Conservation (phyloP, 2,329 filamentous ascomycete genomes). For the Canariomyces notabilis region DNA sequence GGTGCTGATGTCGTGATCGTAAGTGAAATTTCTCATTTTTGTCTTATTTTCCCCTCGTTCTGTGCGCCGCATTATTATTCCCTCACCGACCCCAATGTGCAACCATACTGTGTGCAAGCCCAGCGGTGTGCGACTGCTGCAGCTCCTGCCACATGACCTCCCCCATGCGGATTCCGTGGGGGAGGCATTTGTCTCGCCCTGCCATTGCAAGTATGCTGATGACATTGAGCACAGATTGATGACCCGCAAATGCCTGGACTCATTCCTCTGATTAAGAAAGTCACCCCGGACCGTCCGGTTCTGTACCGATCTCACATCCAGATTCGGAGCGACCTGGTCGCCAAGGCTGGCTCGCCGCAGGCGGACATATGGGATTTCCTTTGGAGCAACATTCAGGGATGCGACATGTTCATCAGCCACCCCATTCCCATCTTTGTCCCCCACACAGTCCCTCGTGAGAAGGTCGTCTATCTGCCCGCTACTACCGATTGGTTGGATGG, state of each 20-base stretch:
- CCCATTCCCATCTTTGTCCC: constrained; percentile 74
- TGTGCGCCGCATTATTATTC: constrained; percentile 7
- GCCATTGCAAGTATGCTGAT: constrained; percentile 17
- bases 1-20: constrained; percentile 71
- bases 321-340: constrained; percentile 68
- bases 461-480: constrained; percentile 71
- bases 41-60: no score
- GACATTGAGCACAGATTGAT: constrained; percentile 58
- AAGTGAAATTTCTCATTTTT: constrained; percentile 24
- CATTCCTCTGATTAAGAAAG: constrained; percentile 67
- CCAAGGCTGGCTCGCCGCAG: constrained; percentile 59
- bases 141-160: constrained; percentile 13
- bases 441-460: constrained; percentile 56
- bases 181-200: neutral
- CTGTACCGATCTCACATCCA: constrained; percentile 82
- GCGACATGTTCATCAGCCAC: constrained; percentile 78
- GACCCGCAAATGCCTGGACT: constrained; percentile 81
- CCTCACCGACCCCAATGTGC: constrained; percentile 6
- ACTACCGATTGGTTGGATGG: constrained; percentile 83
- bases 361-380: constrained; percentile 70
- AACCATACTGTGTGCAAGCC: constrained; percentile 4
- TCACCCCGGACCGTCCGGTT: constrained; percentile 68
- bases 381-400: constrained; percentile 64
- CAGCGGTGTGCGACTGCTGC: constrained; percentile 3
- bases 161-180: constrained; percentile 2